Evolutionary conservation across 352 stramenopile genomes (phyloP).

Genomic region (Achlya hypogyna): DNA sequence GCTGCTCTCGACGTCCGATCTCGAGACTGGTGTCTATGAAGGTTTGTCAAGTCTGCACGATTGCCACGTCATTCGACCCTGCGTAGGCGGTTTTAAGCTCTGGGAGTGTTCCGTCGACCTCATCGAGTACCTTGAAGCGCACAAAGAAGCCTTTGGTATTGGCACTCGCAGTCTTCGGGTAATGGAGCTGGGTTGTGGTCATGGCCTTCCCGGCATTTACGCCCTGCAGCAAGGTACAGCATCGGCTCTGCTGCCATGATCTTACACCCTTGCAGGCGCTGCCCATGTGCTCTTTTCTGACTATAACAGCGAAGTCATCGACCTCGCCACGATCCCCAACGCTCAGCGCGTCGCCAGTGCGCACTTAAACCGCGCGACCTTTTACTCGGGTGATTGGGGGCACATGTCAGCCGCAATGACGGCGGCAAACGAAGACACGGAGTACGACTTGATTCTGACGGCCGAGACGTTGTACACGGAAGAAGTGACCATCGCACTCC

Average conservation of each 20-base stretch:
- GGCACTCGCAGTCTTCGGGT: slow-evolving; percentile 28
- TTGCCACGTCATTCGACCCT: not conserved
- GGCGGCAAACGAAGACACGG: slow-evolving; percentile 27
- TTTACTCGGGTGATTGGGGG: slow-evolving; percentile 69
- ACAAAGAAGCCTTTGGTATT: slow-evolving; percentile 27
- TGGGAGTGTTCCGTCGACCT: slow-evolving; percentile 78
- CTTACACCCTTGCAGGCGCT: slow-evolving; percentile 38
- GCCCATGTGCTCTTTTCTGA: slow-evolving; percentile 69
- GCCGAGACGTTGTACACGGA: slow-evolving; percentile 84
- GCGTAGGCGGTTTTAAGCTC: slow-evolving; percentile 63
- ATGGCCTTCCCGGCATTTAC: slow-evolving; percentile 68
- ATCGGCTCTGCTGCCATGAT: not conserved
- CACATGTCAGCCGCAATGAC: slow-evolving; percentile 51
- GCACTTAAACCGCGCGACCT: slow-evolving; percentile 33
- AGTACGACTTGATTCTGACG: slow-evolving; percentile 72
- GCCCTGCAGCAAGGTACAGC: slow-evolving; percentile 48
- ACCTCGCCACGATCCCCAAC: slow-evolving; percentile 77
- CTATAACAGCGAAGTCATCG: slow-evolving; percentile 84
- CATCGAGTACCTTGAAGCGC: slow-evolving; percentile 34
- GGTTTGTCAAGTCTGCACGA: slow-evolving; percentile 20
- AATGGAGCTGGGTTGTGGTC: slow-evolving; percentile 70
- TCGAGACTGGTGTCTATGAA: slow-evolving; percentile 75
- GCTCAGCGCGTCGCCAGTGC: slow-evolving; percentile 37
- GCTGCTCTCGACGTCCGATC: slow-evolving; percentile 62
- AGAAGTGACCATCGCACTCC: slow-evolving; percentile 51